Evolutionary conservation across 139 green algal species (phyloP).

Genomic region (Tetradesmus obliquus): DNA sequence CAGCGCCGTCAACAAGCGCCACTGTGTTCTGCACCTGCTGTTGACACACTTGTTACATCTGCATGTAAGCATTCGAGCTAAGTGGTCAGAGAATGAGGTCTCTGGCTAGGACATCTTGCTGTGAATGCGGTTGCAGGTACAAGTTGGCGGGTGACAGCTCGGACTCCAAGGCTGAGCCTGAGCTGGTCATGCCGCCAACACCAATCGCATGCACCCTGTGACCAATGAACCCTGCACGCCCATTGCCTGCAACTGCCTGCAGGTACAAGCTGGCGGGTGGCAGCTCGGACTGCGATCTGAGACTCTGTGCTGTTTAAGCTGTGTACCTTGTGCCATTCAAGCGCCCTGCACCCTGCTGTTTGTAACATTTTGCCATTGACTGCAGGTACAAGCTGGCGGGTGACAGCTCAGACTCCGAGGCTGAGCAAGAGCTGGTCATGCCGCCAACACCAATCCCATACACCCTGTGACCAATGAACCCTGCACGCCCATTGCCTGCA

Average conservation of each 20-base stretch:
- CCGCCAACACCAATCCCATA: too few relatives aligned
- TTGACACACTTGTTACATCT: neutral
- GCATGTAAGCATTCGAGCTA: too few relatives aligned
- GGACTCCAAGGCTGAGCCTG: conserved; percentile 19
- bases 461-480: too few relatives aligned
- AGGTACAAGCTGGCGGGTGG: conserved; percentile 30
- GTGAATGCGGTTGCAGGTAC: conserved; percentile 3
- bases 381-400: conserved; percentile 34
- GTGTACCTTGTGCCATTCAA: too few relatives aligned
- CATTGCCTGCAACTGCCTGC: neutral
- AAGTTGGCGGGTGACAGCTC: neutral
- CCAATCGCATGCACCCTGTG: too few relatives aligned
- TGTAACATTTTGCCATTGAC: neutral
- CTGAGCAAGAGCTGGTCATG: conserved; percentile 1
- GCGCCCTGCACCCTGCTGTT: too few relatives aligned
- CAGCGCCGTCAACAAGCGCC: too few relatives aligned
- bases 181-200: too few relatives aligned
- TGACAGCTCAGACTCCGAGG: conserved; percentile 8
- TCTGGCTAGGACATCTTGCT: too few relatives aligned
- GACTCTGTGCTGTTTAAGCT: neutral
- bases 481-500: neutral
- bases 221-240: too few relatives aligned
- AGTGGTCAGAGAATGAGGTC: too few relatives aligned
- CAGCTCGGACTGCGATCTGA: neutral
- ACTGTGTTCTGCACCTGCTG: too few relatives aligned